Conservation (phyloP, 148 eudicot species). For the Camellia granthamiana region DNA sequence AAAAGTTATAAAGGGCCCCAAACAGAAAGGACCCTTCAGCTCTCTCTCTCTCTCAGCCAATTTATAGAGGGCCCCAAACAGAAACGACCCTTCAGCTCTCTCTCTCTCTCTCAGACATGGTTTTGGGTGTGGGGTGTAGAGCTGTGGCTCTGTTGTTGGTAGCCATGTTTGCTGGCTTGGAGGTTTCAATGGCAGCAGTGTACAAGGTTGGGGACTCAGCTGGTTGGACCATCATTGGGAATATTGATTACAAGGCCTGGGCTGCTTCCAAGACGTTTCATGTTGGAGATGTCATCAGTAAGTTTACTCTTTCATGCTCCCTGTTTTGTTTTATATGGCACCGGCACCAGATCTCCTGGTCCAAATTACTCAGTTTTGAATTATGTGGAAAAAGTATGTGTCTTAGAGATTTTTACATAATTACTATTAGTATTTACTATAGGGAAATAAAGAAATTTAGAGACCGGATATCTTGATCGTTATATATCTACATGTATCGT, state of each 20-base stretch:
- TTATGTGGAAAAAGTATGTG: too few relatives aligned
- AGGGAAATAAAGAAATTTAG: too few relatives aligned
- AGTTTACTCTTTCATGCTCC: slow-evolving; percentile 5
- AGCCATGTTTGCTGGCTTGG: slow-evolving; percentile 11
- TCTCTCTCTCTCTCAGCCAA: too few relatives aligned
- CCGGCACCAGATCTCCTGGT: too few relatives aligned
- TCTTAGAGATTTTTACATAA: too few relatives aligned
- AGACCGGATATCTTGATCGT: too few relatives aligned
- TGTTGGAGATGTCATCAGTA: slow-evolving; percentile 73
- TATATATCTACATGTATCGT: background rate
- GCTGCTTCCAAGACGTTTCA: slow-evolving; percentile 65
- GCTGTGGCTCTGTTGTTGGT: slow-evolving; percentile 7
- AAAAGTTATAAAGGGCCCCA: background rate
- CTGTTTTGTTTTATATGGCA: background rate
- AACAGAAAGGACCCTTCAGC: too few relatives aligned
- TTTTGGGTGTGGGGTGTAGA: slow-evolving; percentile 13
- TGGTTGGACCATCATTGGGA: slow-evolving; percentile 92
- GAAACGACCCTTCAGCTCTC: background rate
- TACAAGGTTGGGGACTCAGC: slow-evolving; percentile 81
- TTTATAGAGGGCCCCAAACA: background rate
- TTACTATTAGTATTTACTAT: too few relatives aligned
- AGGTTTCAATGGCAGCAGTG: slow-evolving; percentile 32
- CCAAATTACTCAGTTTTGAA: too few relatives aligned
- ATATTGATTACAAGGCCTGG: slow-evolving; percentile 77
- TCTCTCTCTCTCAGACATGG: slow-evolving; percentile 15